Conservation (phyloP, 495 filamentous ascomycete species). For the Neurospora cerealis region DNA sequence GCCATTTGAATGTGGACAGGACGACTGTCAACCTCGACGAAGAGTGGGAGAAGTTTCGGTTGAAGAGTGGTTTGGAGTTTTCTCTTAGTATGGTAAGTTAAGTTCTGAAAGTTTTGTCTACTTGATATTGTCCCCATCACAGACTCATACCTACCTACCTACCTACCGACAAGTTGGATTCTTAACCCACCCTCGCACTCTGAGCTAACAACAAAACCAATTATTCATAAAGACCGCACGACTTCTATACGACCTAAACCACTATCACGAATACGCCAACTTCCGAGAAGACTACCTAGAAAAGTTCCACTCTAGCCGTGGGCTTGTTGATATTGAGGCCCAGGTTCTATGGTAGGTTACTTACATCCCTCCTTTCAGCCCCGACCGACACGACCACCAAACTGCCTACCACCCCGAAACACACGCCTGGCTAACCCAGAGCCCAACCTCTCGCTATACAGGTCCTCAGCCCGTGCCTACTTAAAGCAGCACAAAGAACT, state of each 20-base stretch:
- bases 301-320: background rate
- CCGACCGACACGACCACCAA: no score
- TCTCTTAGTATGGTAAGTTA: background rate
- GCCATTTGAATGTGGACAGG: background rate
- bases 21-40: background rate
- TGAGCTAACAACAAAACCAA: background rate
- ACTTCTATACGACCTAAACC: background rate
- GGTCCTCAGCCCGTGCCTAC: slow-evolving; percentile 6
- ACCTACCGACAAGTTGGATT: background rate
- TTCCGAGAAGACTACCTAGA: background rate
- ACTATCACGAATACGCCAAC: background rate
- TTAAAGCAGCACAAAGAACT: background rate
- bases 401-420: no score
- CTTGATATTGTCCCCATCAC: background rate
- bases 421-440: no score
- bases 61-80: background rate
- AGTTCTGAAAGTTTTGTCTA: background rate
- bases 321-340: background rate
- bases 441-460: no score
- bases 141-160: background rate
- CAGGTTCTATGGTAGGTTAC: background rate
- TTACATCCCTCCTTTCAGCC: no score
- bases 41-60: background rate
- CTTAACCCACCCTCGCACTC: no score
- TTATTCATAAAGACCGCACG: background rate